phyloP scores from a whole-genome alignment of 2,329 filamentous ascomycete genomes.

The Hirsutella thompsonii region DNA sequence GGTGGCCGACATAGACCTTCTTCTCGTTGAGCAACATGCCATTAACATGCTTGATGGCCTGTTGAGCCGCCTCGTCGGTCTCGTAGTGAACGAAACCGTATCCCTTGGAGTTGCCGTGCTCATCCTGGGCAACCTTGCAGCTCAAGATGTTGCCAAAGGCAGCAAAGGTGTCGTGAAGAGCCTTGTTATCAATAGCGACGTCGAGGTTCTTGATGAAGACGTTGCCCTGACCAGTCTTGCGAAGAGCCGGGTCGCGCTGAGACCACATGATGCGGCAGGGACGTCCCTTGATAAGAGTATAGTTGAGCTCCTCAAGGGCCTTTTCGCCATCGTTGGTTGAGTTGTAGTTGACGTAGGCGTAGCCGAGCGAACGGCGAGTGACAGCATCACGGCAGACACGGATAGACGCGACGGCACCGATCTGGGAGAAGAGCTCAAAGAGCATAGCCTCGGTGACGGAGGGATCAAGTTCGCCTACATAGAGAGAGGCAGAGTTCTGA shows the following conservation, averaged over 20 bases:
- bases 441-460: conserved; percentile 99
- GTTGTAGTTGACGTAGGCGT: conserved; percentile 99
- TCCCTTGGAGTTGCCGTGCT: conserved; percentile 92
- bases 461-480: conserved; percentile 95
- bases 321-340: conserved; percentile 92
- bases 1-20: conserved; percentile 98
- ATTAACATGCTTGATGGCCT: conserved; percentile 99
- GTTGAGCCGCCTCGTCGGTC: conserved; percentile 90
- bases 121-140: conserved; percentile 99
- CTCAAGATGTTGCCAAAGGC: conserved; percentile 98
- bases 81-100: conserved; percentile 99
- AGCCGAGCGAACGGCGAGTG: conserved; percentile 94
- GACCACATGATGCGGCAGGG: conserved; percentile 99
- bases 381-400: conserved; percentile 99
- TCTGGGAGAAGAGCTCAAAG: conserved; percentile 99
- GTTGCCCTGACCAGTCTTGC: conserved; percentile 98
- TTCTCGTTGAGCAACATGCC: conserved; percentile 99
- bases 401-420: conserved; percentile 96
- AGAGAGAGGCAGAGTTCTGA: conserved; percentile 93
- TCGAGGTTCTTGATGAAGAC: conserved; percentile 99
- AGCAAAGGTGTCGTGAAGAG: conserved; percentile 96
- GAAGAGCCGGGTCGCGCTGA: conserved; percentile 94
- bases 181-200: conserved; percentile 98
- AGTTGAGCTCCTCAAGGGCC: conserved; percentile 98
- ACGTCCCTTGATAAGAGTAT: conserved; percentile 96